Percentiles rank a stretch among this genome's conserved stretches.
Evolutionary conservation across 2,329 filamentous ascomycete genomes (phyloP).

Genomic region (Pseudocercospora musae): DNA sequence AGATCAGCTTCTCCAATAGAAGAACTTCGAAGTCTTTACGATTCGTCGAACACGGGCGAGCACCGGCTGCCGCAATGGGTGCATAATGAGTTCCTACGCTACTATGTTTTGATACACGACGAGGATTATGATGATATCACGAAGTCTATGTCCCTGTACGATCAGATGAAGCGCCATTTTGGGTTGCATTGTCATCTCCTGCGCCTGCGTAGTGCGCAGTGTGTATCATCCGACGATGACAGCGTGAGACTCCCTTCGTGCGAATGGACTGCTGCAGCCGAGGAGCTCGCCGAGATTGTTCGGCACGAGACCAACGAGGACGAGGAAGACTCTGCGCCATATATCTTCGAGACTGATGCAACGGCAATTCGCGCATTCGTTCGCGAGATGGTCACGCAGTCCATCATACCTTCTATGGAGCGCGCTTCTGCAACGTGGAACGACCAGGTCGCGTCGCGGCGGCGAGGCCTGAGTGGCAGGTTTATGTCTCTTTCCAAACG

Average conservation of each 20-base stretch:
- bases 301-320: slow-evolving; percentile 55
- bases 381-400: slow-evolving; percentile 92
- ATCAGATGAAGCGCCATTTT: slow-evolving; percentile 99
- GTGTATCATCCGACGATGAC: slow-evolving; percentile 86
- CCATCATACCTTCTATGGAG: slow-evolving; percentile 94
- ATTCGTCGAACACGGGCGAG: slow-evolving; percentile 75
- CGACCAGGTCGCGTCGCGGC: slow-evolving; percentile 87
- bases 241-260: slow-evolving; percentile 75
- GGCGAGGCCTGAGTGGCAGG: slow-evolving; percentile 84
- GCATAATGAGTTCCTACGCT: slow-evolving; percentile 85
- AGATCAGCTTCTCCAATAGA: slow-evolving; percentile 80
- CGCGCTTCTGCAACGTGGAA: slow-evolving; percentile 90
- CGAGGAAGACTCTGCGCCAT: slow-evolving; percentile 68
- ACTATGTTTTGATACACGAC: slow-evolving; percentile 95
- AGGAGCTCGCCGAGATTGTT: slow-evolving; percentile 73
- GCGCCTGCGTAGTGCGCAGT: slow-evolving; percentile 77
- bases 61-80: slow-evolving; percentile 78
- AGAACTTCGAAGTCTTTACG: slow-evolving; percentile 78
- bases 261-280: slow-evolving; percentile 84
- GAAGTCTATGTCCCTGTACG: slow-evolving; percentile 84
- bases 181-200: slow-evolving; percentile 92
- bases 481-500: slow-evolving; percentile 92
- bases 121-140: slow-evolving; percentile 92
- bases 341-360: slow-evolving; percentile 88
- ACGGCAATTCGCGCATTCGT: slow-evolving; percentile 85